phyloP scores from a whole-genome alignment of 345 rosid genomes.

The Psidium friedrichsthalianum region DNA sequence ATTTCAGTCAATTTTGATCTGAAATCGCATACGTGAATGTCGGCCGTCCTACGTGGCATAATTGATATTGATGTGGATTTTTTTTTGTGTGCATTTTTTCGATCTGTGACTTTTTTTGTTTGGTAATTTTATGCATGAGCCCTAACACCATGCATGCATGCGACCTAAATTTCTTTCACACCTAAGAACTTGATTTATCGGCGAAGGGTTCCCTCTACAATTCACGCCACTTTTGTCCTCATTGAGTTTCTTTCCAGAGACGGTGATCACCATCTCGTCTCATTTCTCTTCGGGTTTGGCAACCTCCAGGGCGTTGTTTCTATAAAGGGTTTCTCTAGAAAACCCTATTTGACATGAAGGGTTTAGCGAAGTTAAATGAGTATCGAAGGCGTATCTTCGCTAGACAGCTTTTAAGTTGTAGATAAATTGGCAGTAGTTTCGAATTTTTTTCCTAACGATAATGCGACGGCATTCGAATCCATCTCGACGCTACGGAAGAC shows the following conservation, averaged over 20 bases:
- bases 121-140: not conserved
- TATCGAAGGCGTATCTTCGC: not conserved
- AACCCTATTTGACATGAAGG: not conserved
- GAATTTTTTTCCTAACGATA: not conserved
- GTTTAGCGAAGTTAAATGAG: not conserved
- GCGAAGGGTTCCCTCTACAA: not conserved
- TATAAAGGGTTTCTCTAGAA: not conserved
- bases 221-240: not conserved
- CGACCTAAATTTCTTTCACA: not conserved
- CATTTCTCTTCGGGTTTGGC: not conserved
- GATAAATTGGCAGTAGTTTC: not conserved
- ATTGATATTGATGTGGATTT: rapidly evolving
- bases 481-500: not conserved
- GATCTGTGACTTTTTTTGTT: not conserved
- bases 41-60: rapidly evolving
- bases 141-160: not conserved
- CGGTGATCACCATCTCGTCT: not conserved
- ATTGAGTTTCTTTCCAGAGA: not conserved
- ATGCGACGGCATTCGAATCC: not conserved
- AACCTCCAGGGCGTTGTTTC: not conserved
- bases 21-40: rapidly evolving
- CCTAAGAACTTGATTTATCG: not conserved
- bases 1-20: not conserved
- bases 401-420: not conserved
- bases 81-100: not conserved